A percentile compares a stretch with the other conserved stretches of the same genome.
These are phyloP conservation scores for Litsea cubeba DNA, from an alignment of 164 flowering plant species.

Conservation along the genomic window DNA sequence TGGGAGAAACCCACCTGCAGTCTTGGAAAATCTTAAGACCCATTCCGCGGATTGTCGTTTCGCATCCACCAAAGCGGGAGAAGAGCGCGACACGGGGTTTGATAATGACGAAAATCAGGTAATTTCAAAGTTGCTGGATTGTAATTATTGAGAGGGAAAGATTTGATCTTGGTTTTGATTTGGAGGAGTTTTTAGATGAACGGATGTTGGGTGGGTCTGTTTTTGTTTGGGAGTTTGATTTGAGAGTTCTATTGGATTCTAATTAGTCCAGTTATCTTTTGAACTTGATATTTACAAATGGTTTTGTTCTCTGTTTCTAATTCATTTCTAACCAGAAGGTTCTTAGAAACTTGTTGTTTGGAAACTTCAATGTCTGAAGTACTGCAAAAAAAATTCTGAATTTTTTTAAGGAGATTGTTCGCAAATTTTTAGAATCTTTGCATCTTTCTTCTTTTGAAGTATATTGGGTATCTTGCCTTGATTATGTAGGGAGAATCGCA, in stretches of 20 bases:
- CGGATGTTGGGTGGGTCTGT: background rate
- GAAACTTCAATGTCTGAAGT: background rate
- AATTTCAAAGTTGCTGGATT: background rate
- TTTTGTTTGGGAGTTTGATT: background rate
- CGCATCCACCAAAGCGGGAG: conserved; percentile 30
- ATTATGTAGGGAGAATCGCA: too few relatives aligned
- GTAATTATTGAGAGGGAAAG: background rate
- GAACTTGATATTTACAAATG: background rate
- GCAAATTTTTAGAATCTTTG: background rate
- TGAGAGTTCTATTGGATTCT: background rate
- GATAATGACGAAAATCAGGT: conserved; percentile 30
- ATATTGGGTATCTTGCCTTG: too few relatives aligned
- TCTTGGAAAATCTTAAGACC: conserved; percentile 9
- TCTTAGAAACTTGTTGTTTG: background rate
- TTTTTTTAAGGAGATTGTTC: background rate
- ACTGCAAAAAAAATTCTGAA: background rate
- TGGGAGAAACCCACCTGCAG: conserved; percentile 18
- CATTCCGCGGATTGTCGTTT: conserved; percentile 33
- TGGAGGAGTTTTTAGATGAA: background rate
- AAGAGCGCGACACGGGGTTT: conserved; percentile 9
- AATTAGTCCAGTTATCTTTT: background rate
- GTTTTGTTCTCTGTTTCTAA: background rate
- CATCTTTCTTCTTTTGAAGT: background rate
- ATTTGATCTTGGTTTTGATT: background rate
- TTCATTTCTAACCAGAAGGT: too few relatives aligned